Conservation (phyloP, 2,329 filamentous ascomycete genomes). For the Epichloe amarillans region DNA sequence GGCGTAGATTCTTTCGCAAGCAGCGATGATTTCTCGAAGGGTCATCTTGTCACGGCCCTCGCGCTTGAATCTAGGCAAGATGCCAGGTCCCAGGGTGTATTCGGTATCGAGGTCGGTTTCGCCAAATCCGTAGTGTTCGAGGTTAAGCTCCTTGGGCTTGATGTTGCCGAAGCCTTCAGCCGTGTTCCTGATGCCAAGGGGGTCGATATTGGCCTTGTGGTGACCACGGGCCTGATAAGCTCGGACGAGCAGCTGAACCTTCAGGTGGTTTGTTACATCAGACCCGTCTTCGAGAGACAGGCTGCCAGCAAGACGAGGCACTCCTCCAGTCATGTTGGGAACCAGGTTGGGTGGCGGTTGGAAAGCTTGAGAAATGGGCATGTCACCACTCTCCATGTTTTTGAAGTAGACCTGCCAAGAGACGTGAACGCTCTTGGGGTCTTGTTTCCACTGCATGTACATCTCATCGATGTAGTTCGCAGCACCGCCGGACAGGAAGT, state of each 20-base stretch:
- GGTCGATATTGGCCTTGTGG: conserved; percentile 96
- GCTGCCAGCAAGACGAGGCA: conserved; percentile 59
- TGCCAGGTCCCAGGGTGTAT: conserved; percentile 85
- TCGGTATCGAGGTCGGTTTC: conserved; percentile 89
- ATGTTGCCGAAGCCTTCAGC: conserved; percentile 69
- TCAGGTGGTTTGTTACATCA: conserved; percentile 90
- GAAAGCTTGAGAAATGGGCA: conserved; percentile 96
- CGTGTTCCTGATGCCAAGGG: conserved; percentile 78
- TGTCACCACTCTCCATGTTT: conserved; percentile 97
- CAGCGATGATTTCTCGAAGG: conserved; percentile 79
- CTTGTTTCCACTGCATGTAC: conserved; percentile 95
- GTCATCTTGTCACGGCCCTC: conserved; percentile 91
- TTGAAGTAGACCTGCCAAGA: conserved; percentile 99
- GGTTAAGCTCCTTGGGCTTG: conserved; percentile 82
- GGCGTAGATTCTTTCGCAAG: conserved; percentile 93
- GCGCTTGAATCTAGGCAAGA: conserved; percentile 83
- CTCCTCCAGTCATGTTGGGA: conserved; percentile 64
- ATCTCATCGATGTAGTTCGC: conserved; percentile 99
- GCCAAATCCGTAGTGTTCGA: conserved; percentile 89
- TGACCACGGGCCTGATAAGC: conserved; percentile 97
- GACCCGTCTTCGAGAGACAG: conserved; percentile 55
- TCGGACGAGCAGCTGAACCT: conserved; percentile 92
- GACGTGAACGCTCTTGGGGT: conserved; percentile 85
- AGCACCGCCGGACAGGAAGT: conserved; percentile 90
- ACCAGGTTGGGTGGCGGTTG: conserved; percentile 88